These are phyloP conservation scores for Saccharomyces paradoxus DNA, from an alignment of 805 yeast genomes.

Conservation along the genomic window DNA sequence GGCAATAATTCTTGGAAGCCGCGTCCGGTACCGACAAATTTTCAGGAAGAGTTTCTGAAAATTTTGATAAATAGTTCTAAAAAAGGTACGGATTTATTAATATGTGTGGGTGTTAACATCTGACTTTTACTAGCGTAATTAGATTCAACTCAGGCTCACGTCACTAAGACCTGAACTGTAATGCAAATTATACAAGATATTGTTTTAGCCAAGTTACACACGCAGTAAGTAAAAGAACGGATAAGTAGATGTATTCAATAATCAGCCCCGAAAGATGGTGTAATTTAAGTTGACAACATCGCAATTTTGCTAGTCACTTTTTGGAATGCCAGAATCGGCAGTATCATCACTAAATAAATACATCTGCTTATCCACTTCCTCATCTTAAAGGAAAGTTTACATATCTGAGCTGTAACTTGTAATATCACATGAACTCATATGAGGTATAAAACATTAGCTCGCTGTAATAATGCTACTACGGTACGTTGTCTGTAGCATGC, in stretches of 20 bases:
- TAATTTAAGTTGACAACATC: conserved; percentile 32
- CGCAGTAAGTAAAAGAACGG: neutral
- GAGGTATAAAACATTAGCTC: neutral
- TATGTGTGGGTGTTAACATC: neutral
- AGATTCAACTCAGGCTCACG: no score
- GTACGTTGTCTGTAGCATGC: neutral
- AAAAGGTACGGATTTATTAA: neutral
- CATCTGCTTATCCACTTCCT: neutral
- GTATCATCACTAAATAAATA: conserved; percentile 28
- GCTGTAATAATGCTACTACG: neutral
- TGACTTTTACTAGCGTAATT: no score
- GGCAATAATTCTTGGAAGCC: neutral
- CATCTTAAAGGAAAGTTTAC: neutral
- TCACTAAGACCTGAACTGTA: no score
- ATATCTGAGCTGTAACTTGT: neutral
- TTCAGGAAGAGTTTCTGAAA: no score
- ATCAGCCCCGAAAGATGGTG: conserved; percentile 38
- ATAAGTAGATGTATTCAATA: neutral
- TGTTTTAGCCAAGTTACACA: no score
- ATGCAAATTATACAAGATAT: no score
- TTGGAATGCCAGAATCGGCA: conserved; percentile 27
- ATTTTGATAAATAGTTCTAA: no score
- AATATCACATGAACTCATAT: conserved; percentile 1
- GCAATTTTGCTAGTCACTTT: conserved; percentile 32
- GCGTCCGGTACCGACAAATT: neutral